phyloP scores from a whole-genome alignment of 257 asterid genomes.

The Coffea canephora region DNA sequence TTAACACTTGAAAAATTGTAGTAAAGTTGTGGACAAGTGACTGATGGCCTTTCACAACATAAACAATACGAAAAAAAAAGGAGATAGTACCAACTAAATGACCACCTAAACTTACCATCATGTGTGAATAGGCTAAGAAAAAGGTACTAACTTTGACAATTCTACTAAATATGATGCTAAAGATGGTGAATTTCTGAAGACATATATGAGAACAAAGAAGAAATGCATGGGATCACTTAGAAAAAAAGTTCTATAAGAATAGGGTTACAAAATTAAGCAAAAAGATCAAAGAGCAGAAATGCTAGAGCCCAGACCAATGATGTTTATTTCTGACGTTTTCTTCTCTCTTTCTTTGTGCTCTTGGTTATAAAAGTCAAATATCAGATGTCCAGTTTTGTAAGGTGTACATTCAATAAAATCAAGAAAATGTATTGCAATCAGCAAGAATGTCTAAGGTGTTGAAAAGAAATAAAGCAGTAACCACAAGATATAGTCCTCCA shows the following conservation, averaged over 20 bases:
- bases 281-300: not conserved
- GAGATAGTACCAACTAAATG: too few relatives aligned
- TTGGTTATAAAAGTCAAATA: not conserved
- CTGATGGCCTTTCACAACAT: too few relatives aligned
- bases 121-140: too few relatives aligned
- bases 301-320: too few relatives aligned
- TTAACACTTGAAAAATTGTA: too few relatives aligned
- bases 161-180: too few relatives aligned
- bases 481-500: not conserved
- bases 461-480: not conserved
- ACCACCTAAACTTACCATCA: too few relatives aligned
- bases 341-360: not conserved
- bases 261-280: not conserved
- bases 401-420: conserved; percentile 1
- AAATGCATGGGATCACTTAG: not conserved
- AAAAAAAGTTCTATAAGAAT: not conserved
- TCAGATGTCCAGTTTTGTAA: not conserved
- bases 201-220: too few relatives aligned
- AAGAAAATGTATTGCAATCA: not conserved
- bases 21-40: too few relatives aligned
- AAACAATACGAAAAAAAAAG: too few relatives aligned
- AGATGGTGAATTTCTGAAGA: too few relatives aligned
- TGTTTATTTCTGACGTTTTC: not conserved
- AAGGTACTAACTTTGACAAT: too few relatives aligned
- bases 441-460: not conserved